Conservation (phyloP, 352 stramenopile genomes). For the Phytopythium chamaehyphon region DNA sequence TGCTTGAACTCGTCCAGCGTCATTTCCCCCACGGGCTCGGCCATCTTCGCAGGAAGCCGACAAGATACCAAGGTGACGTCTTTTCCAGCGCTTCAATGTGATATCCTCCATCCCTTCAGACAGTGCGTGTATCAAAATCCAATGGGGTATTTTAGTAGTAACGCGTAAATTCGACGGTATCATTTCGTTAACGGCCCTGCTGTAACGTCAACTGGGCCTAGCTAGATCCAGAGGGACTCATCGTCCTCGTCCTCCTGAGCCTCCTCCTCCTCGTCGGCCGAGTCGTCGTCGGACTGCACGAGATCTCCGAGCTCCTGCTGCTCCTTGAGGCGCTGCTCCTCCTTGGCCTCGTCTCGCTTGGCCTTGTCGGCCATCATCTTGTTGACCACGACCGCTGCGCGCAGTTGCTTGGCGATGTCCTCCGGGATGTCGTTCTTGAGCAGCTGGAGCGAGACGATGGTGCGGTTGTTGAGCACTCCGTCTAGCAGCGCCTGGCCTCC, state of each 20-base stretch:
- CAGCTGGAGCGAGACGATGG: constrained; percentile 38
- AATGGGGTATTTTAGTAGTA: too few species aligned
- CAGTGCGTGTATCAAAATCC: too few species aligned
- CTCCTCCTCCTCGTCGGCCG: constrained; percentile 15
- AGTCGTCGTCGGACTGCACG: constrained; percentile 10
- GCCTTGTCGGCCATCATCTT: constrained; percentile 42
- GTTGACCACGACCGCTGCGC: constrained; percentile 37
- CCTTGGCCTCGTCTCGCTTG: constrained; percentile 34
- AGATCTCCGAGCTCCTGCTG: constrained; percentile 14
- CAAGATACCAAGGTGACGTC: neutral
- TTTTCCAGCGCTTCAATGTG: constrained; percentile 4
- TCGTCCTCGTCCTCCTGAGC: constrained; percentile 26
- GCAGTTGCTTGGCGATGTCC: constrained; percentile 31
- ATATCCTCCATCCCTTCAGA: neutral
- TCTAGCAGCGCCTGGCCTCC: constrained; percentile 39
- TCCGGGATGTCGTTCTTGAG: constrained; percentile 39
- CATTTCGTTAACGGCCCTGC: neutral
- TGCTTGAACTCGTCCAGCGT: constrained; percentile 63
- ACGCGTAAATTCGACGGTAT: too few species aligned
- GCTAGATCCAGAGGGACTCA: constrained; percentile 41
- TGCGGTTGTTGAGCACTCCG: constrained; percentile 38
- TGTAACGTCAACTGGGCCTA: neutral
- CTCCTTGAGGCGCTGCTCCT: constrained; percentile 19
- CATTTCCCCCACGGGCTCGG: constrained; percentile 27
- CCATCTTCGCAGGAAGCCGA: constrained; percentile 5